Conservation (phyloP, 2,329 filamentous ascomycete species). For the Alternaria sp. region DNA sequence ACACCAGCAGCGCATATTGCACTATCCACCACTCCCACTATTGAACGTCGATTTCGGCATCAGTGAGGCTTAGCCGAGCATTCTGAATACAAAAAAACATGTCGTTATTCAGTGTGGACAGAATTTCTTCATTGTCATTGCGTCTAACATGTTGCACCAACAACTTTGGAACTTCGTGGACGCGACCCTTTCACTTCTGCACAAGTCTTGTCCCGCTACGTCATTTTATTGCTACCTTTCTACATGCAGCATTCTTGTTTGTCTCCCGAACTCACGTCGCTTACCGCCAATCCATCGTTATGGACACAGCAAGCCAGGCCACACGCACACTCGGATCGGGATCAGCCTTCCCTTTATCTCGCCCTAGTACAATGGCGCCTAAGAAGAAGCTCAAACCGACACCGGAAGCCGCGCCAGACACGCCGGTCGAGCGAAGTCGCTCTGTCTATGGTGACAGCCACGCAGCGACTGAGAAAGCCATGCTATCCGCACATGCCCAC, state of each 20-base stretch:
- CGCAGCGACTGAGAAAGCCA: conserved; percentile 15
- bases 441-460: conserved; percentile 25
- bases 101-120: background rate
- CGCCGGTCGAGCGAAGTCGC: background rate
- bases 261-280: background rate
- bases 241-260: background rate
- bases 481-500: conserved; percentile 19
- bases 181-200: background rate
- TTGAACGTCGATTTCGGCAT: conserved; percentile 1
- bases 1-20: background rate
- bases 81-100: background rate
- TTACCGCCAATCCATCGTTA: background rate
- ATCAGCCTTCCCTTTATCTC: background rate
- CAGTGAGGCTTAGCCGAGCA: background rate
- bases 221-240: background rate
- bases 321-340: background rate
- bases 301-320: background rate
- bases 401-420: background rate
- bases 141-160: background rate
- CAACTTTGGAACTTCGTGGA: background rate
- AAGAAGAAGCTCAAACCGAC: background rate
- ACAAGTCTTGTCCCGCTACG: background rate
- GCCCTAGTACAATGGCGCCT: background rate
- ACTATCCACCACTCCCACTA: background rate
- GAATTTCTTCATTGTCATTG: background rate